Percentiles rank a stretch among this genome's conserved stretches.
Conservation (phyloP, 148 eudicot genomes). For the Selenicereus undatus region DNA sequence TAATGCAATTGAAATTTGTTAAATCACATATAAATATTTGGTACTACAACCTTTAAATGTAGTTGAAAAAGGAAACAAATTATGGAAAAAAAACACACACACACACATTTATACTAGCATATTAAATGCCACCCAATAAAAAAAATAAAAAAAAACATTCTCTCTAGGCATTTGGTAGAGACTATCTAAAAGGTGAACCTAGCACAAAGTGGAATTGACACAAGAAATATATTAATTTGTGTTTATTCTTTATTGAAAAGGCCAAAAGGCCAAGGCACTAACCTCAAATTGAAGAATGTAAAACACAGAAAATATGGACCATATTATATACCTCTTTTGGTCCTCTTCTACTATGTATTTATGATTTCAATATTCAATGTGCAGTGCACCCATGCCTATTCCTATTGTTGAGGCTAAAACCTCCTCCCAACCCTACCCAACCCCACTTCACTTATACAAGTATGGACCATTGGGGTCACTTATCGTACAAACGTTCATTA, state of each 20-base stretch:
- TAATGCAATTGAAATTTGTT: no score
- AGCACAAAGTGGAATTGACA: background rate
- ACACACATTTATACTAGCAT: no score
- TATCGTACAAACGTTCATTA: background rate
- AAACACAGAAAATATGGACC: slow-evolving; percentile 10
- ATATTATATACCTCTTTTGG: background rate
- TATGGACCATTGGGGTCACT: background rate
- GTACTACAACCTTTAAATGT: no score
- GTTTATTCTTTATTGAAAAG: slow-evolving; percentile 9
- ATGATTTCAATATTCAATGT: background rate
- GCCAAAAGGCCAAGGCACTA: slow-evolving; percentile 11
- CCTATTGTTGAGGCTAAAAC: background rate
- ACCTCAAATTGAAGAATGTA: background rate
- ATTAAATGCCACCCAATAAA: no score
- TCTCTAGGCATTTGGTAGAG: background rate
- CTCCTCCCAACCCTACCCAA: background rate
- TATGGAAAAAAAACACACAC: no score
- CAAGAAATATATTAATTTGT: background rate
- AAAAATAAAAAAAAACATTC: background rate
- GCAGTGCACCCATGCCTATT: no score
- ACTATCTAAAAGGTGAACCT: background rate
- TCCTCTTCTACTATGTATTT: slow-evolving; percentile 4
- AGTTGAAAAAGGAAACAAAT: no score
- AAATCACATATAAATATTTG: no score
- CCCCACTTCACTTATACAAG: background rate